Percentiles rank a stretch among this genome's conserved stretches.
Conservation (phyloP, 2,329 filamentous ascomycete species). For the Cyanodermella asteris region DNA sequence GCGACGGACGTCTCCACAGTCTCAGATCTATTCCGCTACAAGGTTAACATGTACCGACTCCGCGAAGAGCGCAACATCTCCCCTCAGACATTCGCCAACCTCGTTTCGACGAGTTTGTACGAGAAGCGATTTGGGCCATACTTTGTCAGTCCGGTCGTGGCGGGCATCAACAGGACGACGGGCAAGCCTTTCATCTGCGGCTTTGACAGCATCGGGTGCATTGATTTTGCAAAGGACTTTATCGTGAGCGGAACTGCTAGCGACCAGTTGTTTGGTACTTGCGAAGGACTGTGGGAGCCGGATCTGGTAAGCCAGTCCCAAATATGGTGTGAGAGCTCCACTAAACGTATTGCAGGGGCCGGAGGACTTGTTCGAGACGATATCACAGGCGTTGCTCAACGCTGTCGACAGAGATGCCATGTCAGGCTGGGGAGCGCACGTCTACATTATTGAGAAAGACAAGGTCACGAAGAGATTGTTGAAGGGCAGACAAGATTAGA, state of each 20-base stretch:
- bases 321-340: conserved; percentile 1
- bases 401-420: conserved; percentile 91
- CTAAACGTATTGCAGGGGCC: conserved; percentile 36
- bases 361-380: conserved; percentile 93
- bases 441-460: conserved; percentile 99
- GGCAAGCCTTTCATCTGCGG: conserved; percentile 95
- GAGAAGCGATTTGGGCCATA: conserved; percentile 90
- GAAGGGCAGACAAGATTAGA: conserved; percentile 86
- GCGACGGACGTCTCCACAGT: conserved; percentile 92
- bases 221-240: conserved; percentile 98
- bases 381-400: conserved; percentile 87
- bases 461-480: conserved; percentile 98
- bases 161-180: conserved; percentile 83
- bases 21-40: conserved; percentile 94
- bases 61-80: conserved; percentile 94
- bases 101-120: conserved; percentile 78
- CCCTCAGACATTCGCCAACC: conserved; percentile 86
- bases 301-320: conserved; percentile 48
- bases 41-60: conserved; percentile 99
- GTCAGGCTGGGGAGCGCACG: conserved; percentile 93
- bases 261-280: conserved; percentile 97
- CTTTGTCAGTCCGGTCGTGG: conserved; percentile 88
- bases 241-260: conserved; percentile 92
- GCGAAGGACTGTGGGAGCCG: conserved; percentile 93
- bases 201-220: conserved; percentile 97